A percentile compares a stretch with the other conserved stretches of the same genome.
phyloP scores from a whole-genome alignment of 2,329 filamentous ascomycete genomes.

The Whalleya microplaca region DNA sequence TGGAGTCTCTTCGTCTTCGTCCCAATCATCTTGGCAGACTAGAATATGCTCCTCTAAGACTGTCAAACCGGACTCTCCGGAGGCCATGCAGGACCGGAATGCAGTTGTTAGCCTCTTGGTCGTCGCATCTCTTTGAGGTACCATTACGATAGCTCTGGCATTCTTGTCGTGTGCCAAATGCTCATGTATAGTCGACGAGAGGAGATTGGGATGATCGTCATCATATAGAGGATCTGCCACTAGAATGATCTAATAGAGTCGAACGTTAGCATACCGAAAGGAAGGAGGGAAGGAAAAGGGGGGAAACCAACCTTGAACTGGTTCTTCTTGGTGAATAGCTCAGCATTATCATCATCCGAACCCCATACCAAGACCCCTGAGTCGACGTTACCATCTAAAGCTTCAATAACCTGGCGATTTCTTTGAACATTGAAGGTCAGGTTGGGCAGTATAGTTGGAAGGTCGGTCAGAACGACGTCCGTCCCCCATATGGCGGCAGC shows the following conservation, averaged over 20 bases:
- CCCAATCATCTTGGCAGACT: slow-evolving; percentile 75
- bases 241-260: slow-evolving; percentile 65
- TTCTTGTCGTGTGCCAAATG: slow-evolving; percentile 63
- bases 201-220: slow-evolving; percentile 74
- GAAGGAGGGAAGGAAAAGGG: neutral
- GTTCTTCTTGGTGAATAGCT: slow-evolving; percentile 47
- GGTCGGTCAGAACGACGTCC: slow-evolving; percentile 76
- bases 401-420: slow-evolving; percentile 62
- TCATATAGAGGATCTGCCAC: slow-evolving; percentile 89
- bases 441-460: slow-evolving; percentile 83
- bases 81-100: slow-evolving; percentile 65
- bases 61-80: slow-evolving; percentile 51
- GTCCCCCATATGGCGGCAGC: slow-evolving; percentile 73
- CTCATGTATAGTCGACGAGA: slow-evolving; percentile 69
- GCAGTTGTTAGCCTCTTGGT: slow-evolving; percentile 63
- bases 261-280: neutral
- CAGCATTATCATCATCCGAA: slow-evolving; percentile 46
- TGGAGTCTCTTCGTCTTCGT: slow-evolving; percentile 50
- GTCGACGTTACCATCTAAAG: slow-evolving; percentile 58
- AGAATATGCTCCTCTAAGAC: slow-evolving; percentile 65
- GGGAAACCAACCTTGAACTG: slow-evolving; percentile 53
- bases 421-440: slow-evolving; percentile 71
- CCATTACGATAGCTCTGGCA: slow-evolving; percentile 75
- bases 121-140: slow-evolving; percentile 76
- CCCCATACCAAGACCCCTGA: slow-evolving; percentile 79